Conservation (phyloP, 345 rosid genomes). For the Erucastrum elatum region DNA sequence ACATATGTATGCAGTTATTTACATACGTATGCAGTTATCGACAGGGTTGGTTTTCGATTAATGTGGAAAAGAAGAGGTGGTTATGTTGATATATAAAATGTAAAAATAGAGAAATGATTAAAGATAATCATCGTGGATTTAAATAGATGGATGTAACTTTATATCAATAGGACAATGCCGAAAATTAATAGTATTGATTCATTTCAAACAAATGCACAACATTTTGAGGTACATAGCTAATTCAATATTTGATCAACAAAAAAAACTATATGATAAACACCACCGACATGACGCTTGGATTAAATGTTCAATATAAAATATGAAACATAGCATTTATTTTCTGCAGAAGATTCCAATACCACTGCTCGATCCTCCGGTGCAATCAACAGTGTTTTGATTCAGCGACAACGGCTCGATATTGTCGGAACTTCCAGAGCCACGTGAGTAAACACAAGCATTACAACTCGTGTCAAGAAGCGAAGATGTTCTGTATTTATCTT, state of each 20-base stretch:
- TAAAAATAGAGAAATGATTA: too few relatives aligned
- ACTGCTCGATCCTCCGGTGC: slow-evolving; percentile 41
- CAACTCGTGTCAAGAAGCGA: slow-evolving; percentile 50
- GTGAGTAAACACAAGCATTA: slow-evolving; percentile 43
- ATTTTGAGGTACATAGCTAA: background rate
- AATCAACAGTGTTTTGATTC: slow-evolving; percentile 45
- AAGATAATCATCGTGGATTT: too few relatives aligned
- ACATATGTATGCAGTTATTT: too few relatives aligned
- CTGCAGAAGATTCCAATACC: slow-evolving; percentile 60
- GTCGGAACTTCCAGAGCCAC: background rate
- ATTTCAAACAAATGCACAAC: background rate
- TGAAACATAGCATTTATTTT: slow-evolving; percentile 25
- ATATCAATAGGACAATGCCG: too few relatives aligned
- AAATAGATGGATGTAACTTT: too few relatives aligned
- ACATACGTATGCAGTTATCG: too few relatives aligned
- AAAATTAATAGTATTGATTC: background rate
- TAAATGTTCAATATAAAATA: background rate
- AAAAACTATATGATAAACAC: background rate
- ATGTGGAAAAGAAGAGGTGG: too few relatives aligned
- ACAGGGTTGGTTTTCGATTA: too few relatives aligned
- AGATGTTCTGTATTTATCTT: slow-evolving; percentile 50
- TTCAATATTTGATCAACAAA: background rate
- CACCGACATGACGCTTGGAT: background rate
- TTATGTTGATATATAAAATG: too few relatives aligned
- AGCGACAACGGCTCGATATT: slow-evolving; percentile 5